Conservation (phyloP, 202 grass and related monocot species). For the Cymbopogon flexuosus region DNA sequence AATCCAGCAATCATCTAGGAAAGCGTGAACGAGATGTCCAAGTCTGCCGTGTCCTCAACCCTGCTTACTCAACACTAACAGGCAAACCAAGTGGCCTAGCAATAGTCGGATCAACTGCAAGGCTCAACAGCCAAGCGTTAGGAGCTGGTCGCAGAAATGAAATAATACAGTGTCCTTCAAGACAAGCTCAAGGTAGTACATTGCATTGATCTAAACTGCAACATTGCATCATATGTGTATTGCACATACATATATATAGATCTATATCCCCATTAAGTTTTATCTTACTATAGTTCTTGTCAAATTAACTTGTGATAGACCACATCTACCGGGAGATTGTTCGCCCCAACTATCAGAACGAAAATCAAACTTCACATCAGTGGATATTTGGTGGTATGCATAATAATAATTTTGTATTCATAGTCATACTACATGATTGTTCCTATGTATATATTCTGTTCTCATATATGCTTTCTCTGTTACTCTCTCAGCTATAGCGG, state of each 20-base stretch:
- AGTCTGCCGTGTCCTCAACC: not conserved
- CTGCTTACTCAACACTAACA: not conserved
- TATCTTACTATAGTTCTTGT: not conserved
- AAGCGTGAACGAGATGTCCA: not conserved
- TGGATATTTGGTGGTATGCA: constrained; percentile 11
- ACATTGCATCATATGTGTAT: not conserved
- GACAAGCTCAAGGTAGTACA: not conserved
- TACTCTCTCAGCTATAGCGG: constrained; percentile 42
- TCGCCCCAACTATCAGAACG: not conserved
- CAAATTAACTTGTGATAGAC: not conserved
- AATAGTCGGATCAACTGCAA: not conserved
- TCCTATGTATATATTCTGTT: not conserved
- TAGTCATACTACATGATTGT: not conserved
- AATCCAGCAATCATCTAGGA: not conserved
- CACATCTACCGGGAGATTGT: not conserved
- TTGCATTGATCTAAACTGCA: not conserved
- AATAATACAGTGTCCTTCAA: not conserved
- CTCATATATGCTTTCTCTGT: constrained; percentile 1
- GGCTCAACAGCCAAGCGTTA: not conserved
- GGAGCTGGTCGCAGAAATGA: not conserved
- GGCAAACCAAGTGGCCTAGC: too few relatives aligned
- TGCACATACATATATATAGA: not conserved
- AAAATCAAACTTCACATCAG: not conserved
- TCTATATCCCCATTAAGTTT: not conserved
- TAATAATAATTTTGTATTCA: not conserved